Evolutionary conservation across 495 filamentous ascomycete genomes (phyloP).

Genomic region (Hyaloscypha variabilis): DNA sequence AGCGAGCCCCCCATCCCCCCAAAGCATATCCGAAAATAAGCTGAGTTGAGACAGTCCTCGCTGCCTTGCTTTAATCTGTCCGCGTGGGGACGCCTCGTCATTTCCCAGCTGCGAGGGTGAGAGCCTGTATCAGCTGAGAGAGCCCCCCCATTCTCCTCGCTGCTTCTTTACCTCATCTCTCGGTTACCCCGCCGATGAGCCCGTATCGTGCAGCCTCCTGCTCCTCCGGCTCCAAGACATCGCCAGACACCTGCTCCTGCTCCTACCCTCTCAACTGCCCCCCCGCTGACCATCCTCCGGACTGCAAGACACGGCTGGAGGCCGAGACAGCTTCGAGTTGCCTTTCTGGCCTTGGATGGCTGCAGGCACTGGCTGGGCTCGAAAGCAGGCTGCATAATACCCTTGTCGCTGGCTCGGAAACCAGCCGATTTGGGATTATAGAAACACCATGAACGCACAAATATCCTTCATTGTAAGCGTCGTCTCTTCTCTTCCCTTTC

Average conservation of each 20-base stretch:
- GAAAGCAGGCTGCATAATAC: conserved; percentile 31
- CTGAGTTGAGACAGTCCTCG: not conserved
- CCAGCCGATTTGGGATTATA: conserved; percentile 24
- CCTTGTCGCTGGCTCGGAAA: conserved; percentile 22
- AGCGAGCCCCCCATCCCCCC: not conserved
- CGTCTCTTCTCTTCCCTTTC: conserved; percentile 5
- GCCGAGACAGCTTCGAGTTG: not conserved
- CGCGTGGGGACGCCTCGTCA: conserved; percentile 5
- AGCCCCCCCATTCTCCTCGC: not conserved
- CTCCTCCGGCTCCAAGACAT: conserved; percentile 3
- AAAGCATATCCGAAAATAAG: not conserved
- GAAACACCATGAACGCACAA: conserved; percentile 53
- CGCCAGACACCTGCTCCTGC: conserved; percentile 6
- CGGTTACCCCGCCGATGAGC: conserved; percentile 17
- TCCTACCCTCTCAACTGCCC: not conserved
- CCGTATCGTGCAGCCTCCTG: not conserved
- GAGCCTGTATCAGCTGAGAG: conserved; percentile 14
- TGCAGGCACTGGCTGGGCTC: conserved; percentile 31
- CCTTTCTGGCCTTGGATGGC: conserved; percentile 17
- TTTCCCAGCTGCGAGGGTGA: not conserved
- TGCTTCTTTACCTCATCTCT: not conserved
- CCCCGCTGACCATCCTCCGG: not conserved
- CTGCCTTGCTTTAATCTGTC: not conserved
- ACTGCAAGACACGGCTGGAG: conserved; percentile 9
- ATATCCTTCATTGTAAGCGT: conserved; percentile 57